Evolutionary conservation across 2,329 filamentous ascomycete genomes (phyloP).

Genomic region (Scytalidium lignicola): DNA sequence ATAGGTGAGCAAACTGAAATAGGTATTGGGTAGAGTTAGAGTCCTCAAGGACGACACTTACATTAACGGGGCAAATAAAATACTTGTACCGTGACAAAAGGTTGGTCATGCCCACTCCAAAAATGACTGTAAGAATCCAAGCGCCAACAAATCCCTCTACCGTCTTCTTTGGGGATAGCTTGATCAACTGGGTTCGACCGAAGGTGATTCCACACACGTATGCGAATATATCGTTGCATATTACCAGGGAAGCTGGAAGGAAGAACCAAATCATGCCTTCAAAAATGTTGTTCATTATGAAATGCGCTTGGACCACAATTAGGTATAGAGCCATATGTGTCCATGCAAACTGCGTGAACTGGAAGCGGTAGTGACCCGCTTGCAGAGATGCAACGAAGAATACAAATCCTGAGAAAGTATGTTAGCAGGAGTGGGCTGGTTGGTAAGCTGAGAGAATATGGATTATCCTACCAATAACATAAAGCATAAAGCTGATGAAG

Average conservation of each 20-base stretch:
- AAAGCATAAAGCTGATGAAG: slow-evolving; percentile 98
- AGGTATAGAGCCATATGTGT: slow-evolving; percentile 98
- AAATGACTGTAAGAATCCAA: slow-evolving; percentile 90
- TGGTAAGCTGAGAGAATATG: not conserved
- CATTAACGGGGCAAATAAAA: slow-evolving; percentile 95
- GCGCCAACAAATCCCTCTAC: slow-evolving; percentile 96
- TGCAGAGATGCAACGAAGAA: slow-evolving; percentile 95
- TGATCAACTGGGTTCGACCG: slow-evolving; percentile 92
- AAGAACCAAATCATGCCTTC: slow-evolving; percentile 99
- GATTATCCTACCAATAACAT: slow-evolving; percentile 74
- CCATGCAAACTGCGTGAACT: slow-evolving; percentile 99
- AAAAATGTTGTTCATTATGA: slow-evolving; percentile 99
- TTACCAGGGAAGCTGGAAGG: slow-evolving; percentile 87
- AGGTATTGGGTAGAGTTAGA: too few species aligned
- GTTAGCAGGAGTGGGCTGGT: slow-evolving; percentile 14
- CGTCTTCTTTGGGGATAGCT: slow-evolving; percentile 97
- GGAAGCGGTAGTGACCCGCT: slow-evolving; percentile 94
- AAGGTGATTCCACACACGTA: slow-evolving; percentile 98
- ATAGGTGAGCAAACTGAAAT: slow-evolving; percentile 15
- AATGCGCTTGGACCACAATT: slow-evolving; percentile 96
- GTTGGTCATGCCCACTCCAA: slow-evolving; percentile 76
- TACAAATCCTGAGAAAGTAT: slow-evolving; percentile 69
- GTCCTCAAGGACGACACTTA: slow-evolving; percentile 32
- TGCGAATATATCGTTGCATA: slow-evolving; percentile 98
- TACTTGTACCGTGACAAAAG: slow-evolving; percentile 87